Base-by-base conservation (phyloP, 116 monocot genomes). In the Zostera marina region DNA sequence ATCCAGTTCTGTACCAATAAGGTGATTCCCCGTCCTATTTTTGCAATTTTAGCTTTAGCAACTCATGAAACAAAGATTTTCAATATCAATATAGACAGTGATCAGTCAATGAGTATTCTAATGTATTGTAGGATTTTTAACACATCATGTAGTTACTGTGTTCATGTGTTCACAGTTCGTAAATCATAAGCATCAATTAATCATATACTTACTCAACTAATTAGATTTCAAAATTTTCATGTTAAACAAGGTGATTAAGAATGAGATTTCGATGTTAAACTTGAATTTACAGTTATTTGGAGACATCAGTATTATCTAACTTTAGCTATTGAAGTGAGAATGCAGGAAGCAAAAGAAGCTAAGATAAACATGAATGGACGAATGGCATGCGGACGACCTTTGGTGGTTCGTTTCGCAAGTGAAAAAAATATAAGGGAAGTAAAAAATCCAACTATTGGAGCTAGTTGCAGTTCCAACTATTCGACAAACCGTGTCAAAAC, bases 311-410 rank as follows among this genome's bases (percentile, higher is more conserved):
- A n/a, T 56, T 56, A 56, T 49, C 23, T 60, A 52, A 68, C 47
- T 41, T 76, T 66, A 64, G 47, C 51, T 66, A 61, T 79, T 89
- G 81, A 98, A 98, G 98, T 86, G 83, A 98, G 91, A 44, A 81
- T 76, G 83, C 79, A 98, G 98, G 98, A 89, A 73, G 98, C 91
- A 53, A 69, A 77, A 69, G 63, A 73, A 44, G 90, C 98, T 52
- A 90, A 81, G 73, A 15, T 66, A 16, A 72, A 75, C 63, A 98
- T 98, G 91, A 68, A 98, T 47, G 98, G 98, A 38, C 86, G 49
- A 56, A 52, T 86, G 41, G 79, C 73, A 44, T 83, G 70, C 55
- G 91, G 90, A 9, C 82, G 90, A 12, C 91, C 86, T 9, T 51
- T 98, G 56, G 81, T 83, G 32, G 98, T 98, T 62, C 85, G 79